Evolutionary conservation across 345 rosid species (phyloP), one percentile per base, ranked within the genome.

Genomic region (Eucalyptus curtisii): DNA sequence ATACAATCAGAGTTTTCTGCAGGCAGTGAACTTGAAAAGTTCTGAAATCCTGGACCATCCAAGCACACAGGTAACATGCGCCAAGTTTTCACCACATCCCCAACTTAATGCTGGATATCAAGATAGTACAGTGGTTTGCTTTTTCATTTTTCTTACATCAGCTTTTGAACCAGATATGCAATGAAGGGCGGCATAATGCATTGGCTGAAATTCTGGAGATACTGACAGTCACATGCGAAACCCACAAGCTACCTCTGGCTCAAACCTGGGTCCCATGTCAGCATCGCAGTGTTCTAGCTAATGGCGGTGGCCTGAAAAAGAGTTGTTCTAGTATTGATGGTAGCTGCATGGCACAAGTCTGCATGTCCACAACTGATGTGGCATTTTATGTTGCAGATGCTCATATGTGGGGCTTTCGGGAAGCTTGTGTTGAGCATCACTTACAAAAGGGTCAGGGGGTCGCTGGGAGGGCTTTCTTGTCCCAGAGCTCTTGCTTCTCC

Each of bases 231-330:
- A 94, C 94, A 13, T 96, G 99, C 37, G 99, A 97, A 93, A 95
- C 96, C 30, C 93, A 96, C 90, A 96, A 96, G 89, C 91, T 97
- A 53, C 99, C 99, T 88, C 88, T 97, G 94, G 99, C 99, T 90
- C 99, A 97, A 94, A 97, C 99, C 52, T 97, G 99, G 99, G 94
- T 97, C 61, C 98, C 99, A 33, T 97, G 99, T 93, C 93, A 93
- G 96, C 99, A 96, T 90, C 96, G 98, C 15, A 95, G 94, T 87
- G 96, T 95, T 90, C 91, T 97, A 31, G 95, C 99, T 80, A 87
- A 92, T 45, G 99, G 97, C 40, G 99, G 99, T 86, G 99, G 98
- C 91, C 90, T 95, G 49, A 95, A 93, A 96, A 97, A 96, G 94
- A 95, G 94, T 88, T 97, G 99, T 89, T 93, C 95, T 44, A 96